A percentile compares a stretch with the other conserved stretches of the same genome.
Evolutionary conservation across 768 basidiomycete species (phyloP).

Genomic region (Cytidiella melzeri): DNA sequence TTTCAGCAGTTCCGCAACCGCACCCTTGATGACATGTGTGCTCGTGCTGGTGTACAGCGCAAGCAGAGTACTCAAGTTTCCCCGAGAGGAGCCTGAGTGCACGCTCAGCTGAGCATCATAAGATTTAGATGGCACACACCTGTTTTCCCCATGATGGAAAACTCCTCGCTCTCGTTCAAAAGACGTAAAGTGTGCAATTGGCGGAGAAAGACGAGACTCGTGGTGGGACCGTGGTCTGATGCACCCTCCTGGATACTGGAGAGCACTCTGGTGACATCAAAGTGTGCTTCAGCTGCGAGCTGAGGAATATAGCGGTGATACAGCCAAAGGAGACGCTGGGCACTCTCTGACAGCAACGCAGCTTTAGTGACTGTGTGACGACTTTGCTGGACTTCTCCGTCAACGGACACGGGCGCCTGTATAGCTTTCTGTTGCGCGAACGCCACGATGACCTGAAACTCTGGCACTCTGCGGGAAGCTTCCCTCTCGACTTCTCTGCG

Average conservation of each 20-base stretch:
- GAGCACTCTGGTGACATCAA: slow-evolving; percentile 81
- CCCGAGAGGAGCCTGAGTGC: slow-evolving; percentile 38
- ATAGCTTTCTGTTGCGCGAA: slow-evolving; percentile 54
- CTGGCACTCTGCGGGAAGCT: slow-evolving; percentile 70
- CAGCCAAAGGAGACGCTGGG: slow-evolving; percentile 76
- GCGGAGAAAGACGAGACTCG: slow-evolving; percentile 48
- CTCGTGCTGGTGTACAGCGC: slow-evolving; percentile 48
- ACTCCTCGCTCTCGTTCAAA: slow-evolving; percentile 73
- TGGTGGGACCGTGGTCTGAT: slow-evolving; percentile 18
- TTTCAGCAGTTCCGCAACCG: slow-evolving; percentile 47
- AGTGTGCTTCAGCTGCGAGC: slow-evolving; percentile 71
- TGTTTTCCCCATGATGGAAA: slow-evolving; percentile 69
- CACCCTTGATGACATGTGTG: slow-evolving; percentile 45
- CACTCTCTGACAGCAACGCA: slow-evolving; percentile 70
- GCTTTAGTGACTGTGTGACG: slow-evolving; percentile 29
- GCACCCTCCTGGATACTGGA: slow-evolving; percentile 36
- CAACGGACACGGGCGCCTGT: not conserved
- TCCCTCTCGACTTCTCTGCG: slow-evolving; percentile 69
- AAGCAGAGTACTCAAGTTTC: slow-evolving; percentile 69
- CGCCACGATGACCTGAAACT: slow-evolving; percentile 79
- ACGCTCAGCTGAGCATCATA: not conserved
- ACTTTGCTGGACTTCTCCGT: not conserved
- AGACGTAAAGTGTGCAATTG: slow-evolving; percentile 76
- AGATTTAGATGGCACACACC: slow-evolving; percentile 32
- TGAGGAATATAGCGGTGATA: slow-evolving; percentile 76